Base-by-base conservation (phyloP, 495 filamentous ascomycete genomes). In the Achaetomiella virescens region DNA sequence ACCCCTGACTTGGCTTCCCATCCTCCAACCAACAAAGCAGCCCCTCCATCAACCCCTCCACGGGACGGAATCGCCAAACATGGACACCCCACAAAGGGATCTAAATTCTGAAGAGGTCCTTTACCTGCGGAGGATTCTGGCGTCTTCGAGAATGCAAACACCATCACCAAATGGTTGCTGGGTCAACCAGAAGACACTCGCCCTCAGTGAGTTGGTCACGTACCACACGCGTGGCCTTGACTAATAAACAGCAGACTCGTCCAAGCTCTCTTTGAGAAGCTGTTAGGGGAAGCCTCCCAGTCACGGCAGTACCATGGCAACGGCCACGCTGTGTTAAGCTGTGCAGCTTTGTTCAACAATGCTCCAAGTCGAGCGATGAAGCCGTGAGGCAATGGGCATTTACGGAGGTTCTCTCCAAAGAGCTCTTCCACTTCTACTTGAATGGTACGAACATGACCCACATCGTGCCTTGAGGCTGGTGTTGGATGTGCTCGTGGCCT, bases 391-490 rank as follows among this genome's bases (percentile, higher is more conserved):
- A 61, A 35, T 75, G 75, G 65, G 75, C 75, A 10, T 81, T 81
- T 27, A 77, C 77, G 14, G 63, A 80, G 21, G 60, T 65, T 15
- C 75, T 77, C 10, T 88, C 84, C 70, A 61, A 76, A 12, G 71
- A 74, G 41, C 66, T 87, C 4, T 89, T 93, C 63, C 70, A 83
- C 14, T 81, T 87, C 47, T 92, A 84, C 60, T 72, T 95, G 57
- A 83, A 53, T 86, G 83, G 70, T 89, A 82, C 58, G 86, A 92
- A 59, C 81, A 83, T 59, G 80, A 86, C 35, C 85, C 85, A 55
- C 78, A 85, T 24, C 86, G 90, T 49, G 84, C 88, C 27, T 79
- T 91, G 78, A 84, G 84, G 64, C 85, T 89, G 58, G 75, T 91
- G 0, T 68, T 95, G 43, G 74, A 81, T 59, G 76, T 82, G 41